Evolutionary conservation across 2,329 filamentous ascomycete species (phyloP).

Genomic region (Fusarium caatingaense): DNA sequence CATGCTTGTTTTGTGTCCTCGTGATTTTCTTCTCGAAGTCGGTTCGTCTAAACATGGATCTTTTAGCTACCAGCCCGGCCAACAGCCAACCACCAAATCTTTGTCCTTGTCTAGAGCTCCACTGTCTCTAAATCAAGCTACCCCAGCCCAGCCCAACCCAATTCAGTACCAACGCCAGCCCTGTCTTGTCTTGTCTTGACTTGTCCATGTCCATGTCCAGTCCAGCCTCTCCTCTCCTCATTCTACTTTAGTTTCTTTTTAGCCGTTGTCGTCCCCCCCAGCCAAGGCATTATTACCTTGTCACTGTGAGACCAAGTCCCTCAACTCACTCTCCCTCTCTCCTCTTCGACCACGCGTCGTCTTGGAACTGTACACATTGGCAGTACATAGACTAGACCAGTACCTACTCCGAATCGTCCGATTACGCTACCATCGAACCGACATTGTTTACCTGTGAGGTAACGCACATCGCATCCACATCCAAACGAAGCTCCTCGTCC

Average conservation of each 20-base stretch:
- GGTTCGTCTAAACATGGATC: conserved; percentile 23
- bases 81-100: conserved; percentile 21
- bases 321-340: background rate
- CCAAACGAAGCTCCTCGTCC: conserved; percentile 19
- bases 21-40: conserved; percentile 25
- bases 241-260: conserved; percentile 5
- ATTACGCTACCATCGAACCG: conserved; percentile 11
- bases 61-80: background rate
- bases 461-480: conserved; percentile 13
- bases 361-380: conserved; percentile 16
- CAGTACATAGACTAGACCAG: background rate
- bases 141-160: conserved; percentile 14
- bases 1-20: conserved; percentile 37
- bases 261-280: conserved; percentile 27
- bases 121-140: conserved; percentile 23
- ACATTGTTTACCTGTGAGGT: conserved; percentile 8
- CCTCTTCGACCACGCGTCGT: conserved; percentile 19
- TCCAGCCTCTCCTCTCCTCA: conserved; percentile 19
- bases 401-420: conserved; percentile 30
- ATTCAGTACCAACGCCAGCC: conserved; percentile 17
- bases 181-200: conserved; percentile 14
- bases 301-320: background rate
- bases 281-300: conserved; percentile 12
- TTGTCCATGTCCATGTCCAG: conserved; percentile 12
- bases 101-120: conserved; percentile 10